Conservation (phyloP, 805 yeast species). For the Starmerella floricola region DNA sequence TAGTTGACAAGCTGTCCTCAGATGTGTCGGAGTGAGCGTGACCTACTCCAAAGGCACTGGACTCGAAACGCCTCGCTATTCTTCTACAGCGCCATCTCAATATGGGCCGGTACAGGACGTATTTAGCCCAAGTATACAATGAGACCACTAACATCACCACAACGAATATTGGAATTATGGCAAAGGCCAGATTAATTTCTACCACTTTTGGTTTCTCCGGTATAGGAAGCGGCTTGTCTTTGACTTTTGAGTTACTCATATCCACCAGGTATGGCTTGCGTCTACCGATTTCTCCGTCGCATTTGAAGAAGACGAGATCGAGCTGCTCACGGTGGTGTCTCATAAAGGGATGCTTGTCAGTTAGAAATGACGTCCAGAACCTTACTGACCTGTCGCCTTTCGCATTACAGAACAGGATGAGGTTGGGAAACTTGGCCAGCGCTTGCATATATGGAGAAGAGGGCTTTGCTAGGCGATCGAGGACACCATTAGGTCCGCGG, state of each 20-base stretch:
- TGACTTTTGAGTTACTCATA: neutral
- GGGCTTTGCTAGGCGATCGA: slow-evolving; percentile 44
- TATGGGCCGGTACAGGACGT: neutral
- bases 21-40: too few species aligned
- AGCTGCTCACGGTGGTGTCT: neutral
- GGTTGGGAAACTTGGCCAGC: slow-evolving; percentile 42
- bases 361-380: slow-evolving; percentile 69
- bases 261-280: slow-evolving; percentile 6
- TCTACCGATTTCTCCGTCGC: slow-evolving; percentile 1
- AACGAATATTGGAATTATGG: neutral
- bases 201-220: neutral
- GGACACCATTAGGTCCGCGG: slow-evolving; percentile 31
- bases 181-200: neutral
- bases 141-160: neutral
- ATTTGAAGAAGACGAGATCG: slow-evolving; percentile 6
- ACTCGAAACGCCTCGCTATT: too few species aligned
- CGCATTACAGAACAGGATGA: slow-evolving; percentile 57
- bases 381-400: slow-evolving; percentile 78
- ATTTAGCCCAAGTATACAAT: neutral
- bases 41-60: too few species aligned
- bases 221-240: neutral
- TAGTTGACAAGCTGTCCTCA: too few species aligned
- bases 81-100: neutral
- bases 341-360: slow-evolving; percentile 57
- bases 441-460: slow-evolving; percentile 40